Conservation (phyloP, 345 rosid species). For the Populus nigra region DNA sequence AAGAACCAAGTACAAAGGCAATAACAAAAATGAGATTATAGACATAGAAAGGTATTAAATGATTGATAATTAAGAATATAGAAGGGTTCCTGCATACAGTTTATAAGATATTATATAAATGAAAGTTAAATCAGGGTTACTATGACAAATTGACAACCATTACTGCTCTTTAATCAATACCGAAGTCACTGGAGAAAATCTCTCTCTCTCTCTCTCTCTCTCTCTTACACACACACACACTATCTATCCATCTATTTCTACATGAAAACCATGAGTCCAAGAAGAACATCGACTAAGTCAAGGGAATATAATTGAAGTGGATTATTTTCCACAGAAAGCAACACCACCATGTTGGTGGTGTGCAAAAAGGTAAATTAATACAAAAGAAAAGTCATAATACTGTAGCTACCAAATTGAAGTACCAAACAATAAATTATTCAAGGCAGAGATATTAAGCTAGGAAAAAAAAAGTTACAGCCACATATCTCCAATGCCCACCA, state of each 20-base stretch:
- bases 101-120: background rate
- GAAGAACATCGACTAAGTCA: background rate
- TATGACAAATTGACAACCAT: background rate
- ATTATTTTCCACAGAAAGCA: background rate
- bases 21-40: background rate
- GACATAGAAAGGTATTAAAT: background rate
- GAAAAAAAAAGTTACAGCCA: background rate
- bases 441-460: background rate
- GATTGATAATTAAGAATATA: background rate
- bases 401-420: background rate
- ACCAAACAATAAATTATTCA: background rate
- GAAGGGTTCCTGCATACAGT: background rate
- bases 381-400: background rate
- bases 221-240: background rate
- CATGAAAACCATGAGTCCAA: background rate
- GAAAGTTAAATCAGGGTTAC: background rate
- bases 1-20: too few species aligned
- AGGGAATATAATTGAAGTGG: background rate
- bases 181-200: background rate
- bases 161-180: background rate
- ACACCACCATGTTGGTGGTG: background rate
- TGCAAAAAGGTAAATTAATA: background rate
- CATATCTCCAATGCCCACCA: background rate
- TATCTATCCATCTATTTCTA: background rate
- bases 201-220: background rate